Evolutionary conservation across 2,329 filamentous ascomycete species (phyloP), one percentile per base, ranked within the genome.

Genomic region (Hortaea sp.): DNA sequence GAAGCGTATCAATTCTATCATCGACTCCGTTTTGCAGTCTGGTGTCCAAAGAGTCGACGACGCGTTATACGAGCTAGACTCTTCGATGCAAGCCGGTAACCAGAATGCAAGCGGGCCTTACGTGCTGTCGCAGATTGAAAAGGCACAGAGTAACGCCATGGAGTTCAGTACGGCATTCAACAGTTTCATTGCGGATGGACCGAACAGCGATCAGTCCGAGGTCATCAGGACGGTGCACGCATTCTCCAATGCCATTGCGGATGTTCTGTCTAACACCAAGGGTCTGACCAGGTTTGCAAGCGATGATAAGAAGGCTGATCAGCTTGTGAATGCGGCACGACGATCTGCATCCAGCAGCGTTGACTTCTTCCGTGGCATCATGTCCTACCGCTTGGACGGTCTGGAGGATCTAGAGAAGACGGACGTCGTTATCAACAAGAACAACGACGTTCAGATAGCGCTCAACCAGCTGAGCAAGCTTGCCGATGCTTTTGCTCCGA

Each of bases 101-200:
- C 92, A 97, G 69, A 98, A 94, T 60, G 92, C 92, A 1, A 94
- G 89, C 37, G 88, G 92, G 10, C 80, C 90, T 1, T 97, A 94
- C 63, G 89, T 98, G 9, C 75, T 98, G 43, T 97, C 90, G 1
- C 90, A 97, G 65, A 89, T 97, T 48, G 92, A 98, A 64, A 98
- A 97, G 72, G 89, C 92, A 0, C 92, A 89, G 6, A 81, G 88
- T 7, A 94, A 82, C 54, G 88, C 92, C 9, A 97, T 94, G 67
- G 92, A 98, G 64, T 98, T 98, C 67, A 92, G 90, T 1, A 97
- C 90, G 0, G 84, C 92, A 0, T 98, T 97, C 75, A 98, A 95
- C 72, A 94, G 94, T 68, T 97, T 94, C 66, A 94, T 98, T 58
- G 92, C 90, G 6, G 92, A 98, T 62, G 92, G 92, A 0, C 89